These are phyloP conservation scores for Conoideocrella luteorostrata DNA, from an alignment of 2,329 filamentous ascomycete genomes.

Conservation along the genomic window DNA sequence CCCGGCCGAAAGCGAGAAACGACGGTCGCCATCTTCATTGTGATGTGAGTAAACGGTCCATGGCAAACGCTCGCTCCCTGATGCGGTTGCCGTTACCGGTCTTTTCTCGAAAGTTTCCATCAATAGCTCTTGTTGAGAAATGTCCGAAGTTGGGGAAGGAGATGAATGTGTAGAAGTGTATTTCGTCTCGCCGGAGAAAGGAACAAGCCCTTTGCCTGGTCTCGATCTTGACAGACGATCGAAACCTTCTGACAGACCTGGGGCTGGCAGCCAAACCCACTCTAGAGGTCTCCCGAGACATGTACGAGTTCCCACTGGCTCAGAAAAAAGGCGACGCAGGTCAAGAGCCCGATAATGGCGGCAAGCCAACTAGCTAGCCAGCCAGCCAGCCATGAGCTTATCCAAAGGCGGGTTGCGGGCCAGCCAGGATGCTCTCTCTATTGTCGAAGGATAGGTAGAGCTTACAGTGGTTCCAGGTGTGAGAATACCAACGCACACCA, in stretches of 20 bases:
- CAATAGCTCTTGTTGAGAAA: slow-evolving; percentile 2
- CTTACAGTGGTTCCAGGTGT: slow-evolving; percentile 2
- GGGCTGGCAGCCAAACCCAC: slow-evolving; percentile 10
- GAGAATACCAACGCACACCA: slow-evolving; percentile 9
- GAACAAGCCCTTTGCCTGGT: slow-evolving; percentile 5
- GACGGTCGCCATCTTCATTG: too few relatives aligned
- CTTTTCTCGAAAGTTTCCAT: neutral
- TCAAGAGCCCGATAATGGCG: slow-evolving; percentile 11
- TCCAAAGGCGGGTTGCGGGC: slow-evolving; percentile 13
- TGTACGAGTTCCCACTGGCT: slow-evolving; percentile 16
- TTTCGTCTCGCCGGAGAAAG: slow-evolving; percentile 1
- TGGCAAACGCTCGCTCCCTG: neutral
- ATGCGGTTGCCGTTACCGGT: slow-evolving; percentile 7
- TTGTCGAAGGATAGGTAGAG: slow-evolving; percentile 9
- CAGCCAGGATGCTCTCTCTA: slow-evolving; percentile 4
- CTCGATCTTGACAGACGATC: slow-evolving; percentile 9
- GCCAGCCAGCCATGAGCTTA: slow-evolving; percentile 11
- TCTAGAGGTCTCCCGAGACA: slow-evolving; percentile 19
- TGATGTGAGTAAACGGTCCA: too few relatives aligned
- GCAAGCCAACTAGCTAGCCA: slow-evolving; percentile 4
- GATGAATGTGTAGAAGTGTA: slow-evolving; percentile 4
- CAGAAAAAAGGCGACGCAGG: slow-evolving; percentile 4
- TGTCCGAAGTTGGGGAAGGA: neutral
- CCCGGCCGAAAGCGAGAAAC: neutral
- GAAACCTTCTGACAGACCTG: slow-evolving; percentile 10